These are phyloP conservation scores for Didymella arachidicola DNA, from an alignment of 2,329 filamentous ascomycete genomes.

Conservation along the genomic window DNA sequence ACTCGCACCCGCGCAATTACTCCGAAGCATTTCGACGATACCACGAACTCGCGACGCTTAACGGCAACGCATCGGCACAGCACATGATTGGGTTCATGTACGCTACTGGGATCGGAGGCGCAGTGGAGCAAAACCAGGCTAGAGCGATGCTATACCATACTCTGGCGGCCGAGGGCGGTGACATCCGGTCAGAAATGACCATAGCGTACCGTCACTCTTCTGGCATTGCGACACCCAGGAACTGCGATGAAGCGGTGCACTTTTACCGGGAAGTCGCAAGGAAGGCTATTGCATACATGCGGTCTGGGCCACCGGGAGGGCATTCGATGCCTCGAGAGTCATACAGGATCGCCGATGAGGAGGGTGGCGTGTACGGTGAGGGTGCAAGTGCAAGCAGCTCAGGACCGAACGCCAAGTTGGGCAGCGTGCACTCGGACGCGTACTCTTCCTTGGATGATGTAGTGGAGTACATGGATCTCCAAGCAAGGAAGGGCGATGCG, in stretches of 20 bases:
- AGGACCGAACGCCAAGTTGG: conserved; percentile 79
- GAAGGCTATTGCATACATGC: conserved; percentile 87
- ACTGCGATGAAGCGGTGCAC: conserved; percentile 82
- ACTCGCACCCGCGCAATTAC: conserved; percentile 84
- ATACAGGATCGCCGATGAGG: conserved; percentile 87
- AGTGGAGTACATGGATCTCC: conserved; percentile 89
- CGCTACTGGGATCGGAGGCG: conserved; percentile 85
- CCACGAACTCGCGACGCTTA: conserved; percentile 73
- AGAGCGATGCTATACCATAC: conserved; percentile 93
- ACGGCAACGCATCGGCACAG: conserved; percentile 91
- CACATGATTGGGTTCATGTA: conserved; percentile 97
- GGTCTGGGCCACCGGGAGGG: conserved; percentile 89
- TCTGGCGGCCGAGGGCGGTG: conserved; percentile 84
- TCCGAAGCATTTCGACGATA: conserved; percentile 82
- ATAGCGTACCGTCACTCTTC: conserved; percentile 84
- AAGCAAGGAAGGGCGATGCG: conserved; percentile 88
- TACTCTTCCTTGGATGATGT: conserved; percentile 92
- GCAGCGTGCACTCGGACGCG: conserved; percentile 76
- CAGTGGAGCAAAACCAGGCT: conserved; percentile 84
- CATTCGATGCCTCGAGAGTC: conserved; percentile 78
- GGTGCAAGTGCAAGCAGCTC: conserved; percentile 91
- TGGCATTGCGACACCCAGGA: conserved; percentile 84
- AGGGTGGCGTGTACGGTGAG: conserved; percentile 92
- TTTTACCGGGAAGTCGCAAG: conserved; percentile 95
- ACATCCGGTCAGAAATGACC: conserved; percentile 91